Evolutionary conservation across 768 basidiomycete species (phyloP).

Genomic region (Phallus indusiatus): DNA sequence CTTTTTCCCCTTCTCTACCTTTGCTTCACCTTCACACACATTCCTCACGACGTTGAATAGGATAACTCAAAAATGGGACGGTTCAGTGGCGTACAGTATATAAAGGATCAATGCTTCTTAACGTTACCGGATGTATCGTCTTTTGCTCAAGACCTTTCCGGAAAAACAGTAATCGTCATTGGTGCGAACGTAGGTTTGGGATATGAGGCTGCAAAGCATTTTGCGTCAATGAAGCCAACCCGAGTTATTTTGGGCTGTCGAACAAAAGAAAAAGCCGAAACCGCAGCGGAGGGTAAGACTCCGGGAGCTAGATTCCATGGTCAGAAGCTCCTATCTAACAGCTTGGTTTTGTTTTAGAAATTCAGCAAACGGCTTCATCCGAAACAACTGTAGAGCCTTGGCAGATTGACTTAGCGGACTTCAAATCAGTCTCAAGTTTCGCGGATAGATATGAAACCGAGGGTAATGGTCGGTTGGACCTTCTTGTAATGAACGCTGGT

Average conservation of each 20-base stretch:
- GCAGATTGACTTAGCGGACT: conserved; percentile 7
- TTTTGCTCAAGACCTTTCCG: neutral
- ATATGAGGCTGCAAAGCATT: conserved; percentile 16
- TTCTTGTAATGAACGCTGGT: conserved; percentile 10
- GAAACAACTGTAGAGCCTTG: conserved; percentile 4
- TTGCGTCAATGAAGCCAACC: conserved; percentile 25
- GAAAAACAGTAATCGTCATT: conserved; percentile 12
- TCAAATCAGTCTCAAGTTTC: conserved; percentile 4
- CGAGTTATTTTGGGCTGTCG: conserved; percentile 27
- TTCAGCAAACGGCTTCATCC: neutral
- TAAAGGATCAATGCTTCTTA: neutral
- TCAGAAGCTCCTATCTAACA: neutral
- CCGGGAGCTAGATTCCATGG: neutral
- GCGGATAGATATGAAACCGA: conserved; percentile 7
- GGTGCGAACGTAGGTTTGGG: conserved; percentile 12
- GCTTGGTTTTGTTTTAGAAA: neutral
- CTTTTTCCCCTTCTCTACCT: no score
- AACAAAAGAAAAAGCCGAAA: conserved; percentile 19
- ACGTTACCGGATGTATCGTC: neutral
- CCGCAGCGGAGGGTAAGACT: conserved; percentile 1
- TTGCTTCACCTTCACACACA: no score
- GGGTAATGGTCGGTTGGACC: conserved; percentile 1
- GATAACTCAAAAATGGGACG: no score
- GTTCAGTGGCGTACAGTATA: neutral
- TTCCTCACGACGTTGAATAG: no score